phyloP scores from a whole-genome alignment of 2,329 filamentous ascomycete genomes.

The Lecanicillium sp. region DNA sequence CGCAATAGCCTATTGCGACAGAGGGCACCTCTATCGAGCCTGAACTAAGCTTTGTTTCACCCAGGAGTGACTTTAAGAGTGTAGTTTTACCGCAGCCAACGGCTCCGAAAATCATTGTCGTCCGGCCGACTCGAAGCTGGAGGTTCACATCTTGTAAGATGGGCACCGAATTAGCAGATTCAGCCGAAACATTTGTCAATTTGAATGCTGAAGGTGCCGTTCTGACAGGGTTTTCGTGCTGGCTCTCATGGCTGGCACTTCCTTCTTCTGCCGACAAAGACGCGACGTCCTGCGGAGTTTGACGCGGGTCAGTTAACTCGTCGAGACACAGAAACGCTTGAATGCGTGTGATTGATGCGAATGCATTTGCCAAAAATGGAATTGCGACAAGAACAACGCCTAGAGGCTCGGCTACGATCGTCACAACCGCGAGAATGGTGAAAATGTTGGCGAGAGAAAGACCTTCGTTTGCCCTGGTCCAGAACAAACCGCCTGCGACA shows the following conservation, averaged over 20 bases:
- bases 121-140: neutral
- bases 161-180: neutral
- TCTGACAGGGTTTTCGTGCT: neutral
- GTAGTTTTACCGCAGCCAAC: conserved; percentile 6
- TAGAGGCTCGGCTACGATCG: neutral
- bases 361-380: neutral
- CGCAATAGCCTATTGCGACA: conserved; percentile 6
- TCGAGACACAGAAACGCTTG: neutral
- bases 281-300: neutral
- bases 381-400: neutral
- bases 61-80: conserved; percentile 1
- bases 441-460: neutral
- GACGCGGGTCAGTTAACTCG: conserved; percentile 1
- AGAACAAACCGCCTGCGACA: conserved; percentile 3
- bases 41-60: neutral
- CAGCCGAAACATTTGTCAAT: no score
- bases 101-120: conserved; percentile 1
- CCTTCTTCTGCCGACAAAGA: no score
- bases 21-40: neutral
- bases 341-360: conserved; percentile 3
- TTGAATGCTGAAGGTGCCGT: neutral
- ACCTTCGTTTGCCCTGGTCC: neutral
- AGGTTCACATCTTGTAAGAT: neutral
- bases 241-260: neutral
- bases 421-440: conserved; percentile 3